Evolutionary conservation across 148 eudicot genomes (phyloP).

Genomic region (Heliamphora exappendiculata): DNA sequence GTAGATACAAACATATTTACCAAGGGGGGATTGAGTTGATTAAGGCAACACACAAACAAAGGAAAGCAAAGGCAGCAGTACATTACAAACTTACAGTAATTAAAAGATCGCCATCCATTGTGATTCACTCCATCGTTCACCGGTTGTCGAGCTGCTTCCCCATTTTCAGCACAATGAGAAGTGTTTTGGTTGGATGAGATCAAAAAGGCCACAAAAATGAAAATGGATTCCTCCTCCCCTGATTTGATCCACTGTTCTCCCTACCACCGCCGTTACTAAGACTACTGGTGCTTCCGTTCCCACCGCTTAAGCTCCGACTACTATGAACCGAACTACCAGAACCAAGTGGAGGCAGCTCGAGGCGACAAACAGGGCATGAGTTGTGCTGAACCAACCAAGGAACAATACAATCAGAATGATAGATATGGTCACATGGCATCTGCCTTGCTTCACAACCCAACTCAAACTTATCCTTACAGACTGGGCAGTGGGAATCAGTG

Average conservation of each 20-base stretch:
- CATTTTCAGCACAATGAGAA: conserved; percentile 22
- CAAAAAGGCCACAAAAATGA: conserved; percentile 85
- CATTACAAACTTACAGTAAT: conserved; percentile 27
- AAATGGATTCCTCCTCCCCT: conserved; percentile 66
- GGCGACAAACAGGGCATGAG: conserved; percentile 94
- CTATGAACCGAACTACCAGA: conserved; percentile 26
- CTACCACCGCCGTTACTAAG: conserved; percentile 13
- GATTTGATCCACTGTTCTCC: conserved; percentile 32
- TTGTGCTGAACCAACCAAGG: conserved; percentile 97
- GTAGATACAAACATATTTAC: background rate
- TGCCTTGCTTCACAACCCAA: conserved; percentile 68
- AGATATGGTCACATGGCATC: conserved; percentile 88
- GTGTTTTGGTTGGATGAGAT: conserved; percentile 41
- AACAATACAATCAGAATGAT: conserved; percentile 82
- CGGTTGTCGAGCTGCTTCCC: conserved; percentile 28
- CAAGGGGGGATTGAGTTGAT: conserved; percentile 16
- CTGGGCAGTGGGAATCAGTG: conserved; percentile 84
- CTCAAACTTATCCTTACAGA: conserved; percentile 82
- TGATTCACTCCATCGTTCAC: conserved; percentile 38
- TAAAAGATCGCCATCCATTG: conserved; percentile 55
- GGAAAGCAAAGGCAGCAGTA: conserved; percentile 10
- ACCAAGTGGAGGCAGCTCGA: conserved; percentile 56
- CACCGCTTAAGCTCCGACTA: conserved; percentile 25
- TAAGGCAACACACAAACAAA: conserved; percentile 14
- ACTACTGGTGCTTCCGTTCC: conserved; percentile 22